Evolutionary conservation across 768 basidiomycete species (phyloP).

Genomic region (Saitozyma sp.): DNA sequence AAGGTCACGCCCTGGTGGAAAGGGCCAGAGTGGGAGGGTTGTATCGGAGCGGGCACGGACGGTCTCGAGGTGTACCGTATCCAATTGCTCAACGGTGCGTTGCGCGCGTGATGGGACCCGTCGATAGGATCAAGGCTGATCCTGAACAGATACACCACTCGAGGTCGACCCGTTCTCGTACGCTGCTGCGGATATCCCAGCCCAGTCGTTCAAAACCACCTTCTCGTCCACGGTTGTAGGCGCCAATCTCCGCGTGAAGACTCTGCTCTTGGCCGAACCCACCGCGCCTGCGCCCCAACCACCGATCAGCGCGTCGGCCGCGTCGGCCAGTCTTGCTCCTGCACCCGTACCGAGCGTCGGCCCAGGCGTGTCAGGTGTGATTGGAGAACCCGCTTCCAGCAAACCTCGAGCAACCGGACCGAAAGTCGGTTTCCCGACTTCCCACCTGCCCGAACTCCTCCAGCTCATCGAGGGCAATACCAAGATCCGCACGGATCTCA

Average conservation of each 20-base stretch:
- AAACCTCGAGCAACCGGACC: slow-evolving; percentile 18
- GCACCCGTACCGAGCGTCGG: neutral
- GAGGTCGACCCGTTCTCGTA: slow-evolving; percentile 49
- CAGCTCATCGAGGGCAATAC: slow-evolving; percentile 41
- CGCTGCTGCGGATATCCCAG: slow-evolving; percentile 17
- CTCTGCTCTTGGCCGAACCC: slow-evolving; percentile 17
- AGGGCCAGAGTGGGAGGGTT: slow-evolving; percentile 78
- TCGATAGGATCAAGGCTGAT: neutral
- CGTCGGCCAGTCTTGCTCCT: neutral
- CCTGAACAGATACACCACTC: slow-evolving; percentile 38
- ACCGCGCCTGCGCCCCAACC: slow-evolving; percentile 1
- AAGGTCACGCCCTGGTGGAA: slow-evolving; percentile 75
- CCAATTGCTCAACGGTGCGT: slow-evolving; percentile 76
- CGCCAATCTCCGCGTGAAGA: slow-evolving; percentile 17
- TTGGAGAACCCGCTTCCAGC: neutral
- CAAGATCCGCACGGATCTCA: slow-evolving; percentile 33
- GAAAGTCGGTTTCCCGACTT: slow-evolving; percentile 38
- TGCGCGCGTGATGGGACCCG: neutral
- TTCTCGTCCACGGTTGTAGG: slow-evolving; percentile 31
- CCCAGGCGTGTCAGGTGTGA: neutral
- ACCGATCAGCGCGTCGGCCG: neutral
- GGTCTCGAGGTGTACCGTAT: slow-evolving; percentile 74
- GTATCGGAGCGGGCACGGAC: slow-evolving; percentile 67
- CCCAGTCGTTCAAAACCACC: slow-evolving; percentile 27
- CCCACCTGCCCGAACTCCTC: slow-evolving; percentile 41